phyloP scores from a whole-genome alignment of 192 early-diverging fungal genomes.

The Chytriomyces hyalinus region DNA sequence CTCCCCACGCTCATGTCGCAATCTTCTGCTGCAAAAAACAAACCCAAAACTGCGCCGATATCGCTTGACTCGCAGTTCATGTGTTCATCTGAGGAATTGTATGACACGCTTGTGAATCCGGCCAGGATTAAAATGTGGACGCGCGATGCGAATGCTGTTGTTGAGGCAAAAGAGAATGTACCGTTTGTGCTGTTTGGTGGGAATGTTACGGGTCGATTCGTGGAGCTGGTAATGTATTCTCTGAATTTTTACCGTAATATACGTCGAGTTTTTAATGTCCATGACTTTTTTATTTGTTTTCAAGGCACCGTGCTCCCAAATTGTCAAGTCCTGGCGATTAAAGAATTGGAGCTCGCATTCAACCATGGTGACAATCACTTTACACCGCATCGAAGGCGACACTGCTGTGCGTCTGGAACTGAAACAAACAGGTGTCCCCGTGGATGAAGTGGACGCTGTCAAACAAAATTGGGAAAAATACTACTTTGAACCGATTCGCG shows the following conservation, averaged over 20 bases:
- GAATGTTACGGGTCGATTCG: not conserved
- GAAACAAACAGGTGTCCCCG: conserved; percentile 79
- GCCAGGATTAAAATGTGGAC: conserved; percentile 76
- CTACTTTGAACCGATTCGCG: conserved; percentile 61
- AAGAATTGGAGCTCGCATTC: conserved; percentile 56
- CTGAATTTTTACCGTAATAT: too few species aligned
- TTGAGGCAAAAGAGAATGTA: conserved; percentile 42
- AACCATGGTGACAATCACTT: conserved; percentile 65
- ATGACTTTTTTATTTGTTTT: too few species aligned
- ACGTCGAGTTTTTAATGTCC: too few species aligned
- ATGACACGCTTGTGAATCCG: conserved; percentile 76
- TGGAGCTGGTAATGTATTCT: conserved; percentile 51
- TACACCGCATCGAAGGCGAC: conserved; percentile 70
- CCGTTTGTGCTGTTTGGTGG: conserved; percentile 10
- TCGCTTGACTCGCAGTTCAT: conserved; percentile 79
- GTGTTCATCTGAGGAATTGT: conserved; percentile 80
- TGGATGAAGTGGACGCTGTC: conserved; percentile 83
- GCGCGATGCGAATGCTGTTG: conserved; percentile 71
- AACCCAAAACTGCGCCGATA: conserved; percentile 58
- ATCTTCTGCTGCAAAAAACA: conserved; percentile 43
- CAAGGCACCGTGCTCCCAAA: conserved; percentile 17
- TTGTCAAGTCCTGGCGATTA: not conserved
- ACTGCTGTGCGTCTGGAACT: conserved; percentile 55
- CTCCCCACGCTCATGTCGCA: conserved; percentile 5
- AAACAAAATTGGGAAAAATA: conserved; percentile 87